These are phyloP conservation scores for Rhizopus arrhizus DNA, from an alignment of 371 early-diverging fungal species.

Conservation along the genomic window DNA sequence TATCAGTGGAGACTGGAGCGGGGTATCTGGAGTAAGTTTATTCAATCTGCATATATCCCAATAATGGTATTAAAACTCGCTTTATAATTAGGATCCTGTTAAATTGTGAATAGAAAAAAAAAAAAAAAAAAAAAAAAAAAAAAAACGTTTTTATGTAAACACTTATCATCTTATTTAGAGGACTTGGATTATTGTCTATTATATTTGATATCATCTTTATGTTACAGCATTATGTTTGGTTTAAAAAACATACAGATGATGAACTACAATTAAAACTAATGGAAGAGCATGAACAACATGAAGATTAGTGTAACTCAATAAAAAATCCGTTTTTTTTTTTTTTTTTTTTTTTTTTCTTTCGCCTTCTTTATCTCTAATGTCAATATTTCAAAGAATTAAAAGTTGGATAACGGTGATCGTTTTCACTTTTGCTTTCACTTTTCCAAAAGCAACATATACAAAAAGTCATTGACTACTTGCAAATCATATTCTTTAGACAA, in stretches of 20 bases:
- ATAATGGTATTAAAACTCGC: background rate
- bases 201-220: conserved; percentile 84
- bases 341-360: conserved; percentile 12
- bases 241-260: conserved; percentile 38
- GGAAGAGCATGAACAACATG: conserved; percentile 9
- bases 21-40: conserved; percentile 61
- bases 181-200: conserved; percentile 79
- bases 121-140: too few relatives aligned
- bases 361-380: conserved; percentile 10
- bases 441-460: conserved; percentile 19
- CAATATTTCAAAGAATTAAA: conserved; percentile 19
- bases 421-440: conserved; percentile 21
- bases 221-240: conserved; percentile 80
- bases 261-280: background rate
- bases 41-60: background rate
- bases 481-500: conserved; percentile 20
- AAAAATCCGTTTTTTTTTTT: too few relatives aligned
- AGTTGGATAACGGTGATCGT: conserved; percentile 18
- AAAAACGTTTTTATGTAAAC: background rate
- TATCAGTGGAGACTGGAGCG: conserved; percentile 68
- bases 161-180: conserved; percentile 35
- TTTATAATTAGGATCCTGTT: conserved; percentile 41
- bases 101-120: conserved; percentile 47
- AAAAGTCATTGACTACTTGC: conserved; percentile 13
- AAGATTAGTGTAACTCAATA: too few relatives aligned